Evolutionary conservation across 169 alveolate genomes (phyloP).

Genomic region (Eimeria sp.): DNA sequence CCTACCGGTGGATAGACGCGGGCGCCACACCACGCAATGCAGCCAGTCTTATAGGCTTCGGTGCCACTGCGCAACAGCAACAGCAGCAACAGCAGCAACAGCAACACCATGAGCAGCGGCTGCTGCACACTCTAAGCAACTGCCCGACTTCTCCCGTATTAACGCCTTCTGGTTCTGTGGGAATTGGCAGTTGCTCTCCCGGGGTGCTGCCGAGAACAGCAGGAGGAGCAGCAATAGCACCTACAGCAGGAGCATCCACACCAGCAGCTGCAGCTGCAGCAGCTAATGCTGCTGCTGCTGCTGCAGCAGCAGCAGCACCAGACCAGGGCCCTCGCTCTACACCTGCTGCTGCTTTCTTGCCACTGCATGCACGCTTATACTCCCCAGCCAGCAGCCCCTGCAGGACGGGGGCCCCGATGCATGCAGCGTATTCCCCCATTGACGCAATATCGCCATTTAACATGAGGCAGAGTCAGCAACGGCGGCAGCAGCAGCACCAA

Average conservation of each 20-base stretch:
- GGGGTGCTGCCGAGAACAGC: not conserved
- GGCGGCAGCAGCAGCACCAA: constrained; percentile 30
- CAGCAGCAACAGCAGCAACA: constrained; percentile 44
- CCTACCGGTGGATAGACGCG: not conserved
- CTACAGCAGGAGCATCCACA: not conserved
- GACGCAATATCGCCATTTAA: constrained; percentile 80
- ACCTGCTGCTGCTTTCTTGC: not conserved
- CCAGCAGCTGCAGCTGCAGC: not conserved
- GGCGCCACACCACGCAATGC: constrained; percentile 38
- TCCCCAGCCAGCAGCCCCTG: constrained; percentile 71
- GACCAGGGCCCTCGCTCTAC: not conserved
- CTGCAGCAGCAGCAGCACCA: constrained; percentile 2
- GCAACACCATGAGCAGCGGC: not conserved
- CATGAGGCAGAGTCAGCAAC: constrained; percentile 36
- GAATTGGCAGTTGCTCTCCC: constrained; percentile 29
- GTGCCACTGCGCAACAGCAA: not conserved
- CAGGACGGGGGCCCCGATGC: not conserved
- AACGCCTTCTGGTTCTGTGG: not conserved
- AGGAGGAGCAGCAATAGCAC: not conserved
- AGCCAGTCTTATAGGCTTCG: not conserved
- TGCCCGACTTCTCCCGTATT: not conserved
- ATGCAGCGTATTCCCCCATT: constrained; percentile 71
- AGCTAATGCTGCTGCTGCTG: not conserved
- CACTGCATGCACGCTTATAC: constrained; percentile 47
- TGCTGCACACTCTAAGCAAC: not conserved